Conservation (phyloP, 139 green algal species). For the Micromonas commoda region DNA sequence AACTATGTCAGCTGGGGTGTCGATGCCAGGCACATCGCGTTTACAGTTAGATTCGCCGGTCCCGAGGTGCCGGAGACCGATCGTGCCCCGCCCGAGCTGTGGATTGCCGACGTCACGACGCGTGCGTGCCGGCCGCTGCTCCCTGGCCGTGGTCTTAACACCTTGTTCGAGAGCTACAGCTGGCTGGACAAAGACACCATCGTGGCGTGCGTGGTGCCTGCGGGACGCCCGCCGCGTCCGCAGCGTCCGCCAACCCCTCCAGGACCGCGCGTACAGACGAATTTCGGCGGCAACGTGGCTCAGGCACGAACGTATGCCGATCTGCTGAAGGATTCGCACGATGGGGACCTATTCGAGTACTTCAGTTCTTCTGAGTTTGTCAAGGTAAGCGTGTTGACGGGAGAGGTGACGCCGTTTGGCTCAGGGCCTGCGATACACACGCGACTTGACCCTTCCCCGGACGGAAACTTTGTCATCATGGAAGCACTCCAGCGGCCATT, state of each 20-base stretch:
- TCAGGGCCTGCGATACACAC: conserved; percentile 63
- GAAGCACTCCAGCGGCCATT: conserved; percentile 81
- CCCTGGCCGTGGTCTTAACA: conserved; percentile 41
- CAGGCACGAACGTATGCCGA: conserved; percentile 89
- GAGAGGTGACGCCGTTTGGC: conserved; percentile 34
- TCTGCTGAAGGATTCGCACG: conserved; percentile 77
- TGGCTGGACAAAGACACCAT: conserved; percentile 71
- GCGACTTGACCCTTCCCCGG: conserved; percentile 66
- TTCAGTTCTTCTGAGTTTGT: conserved; percentile 65
- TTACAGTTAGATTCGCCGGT: conserved; percentile 1
- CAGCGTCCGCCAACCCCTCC: conserved; percentile 21
- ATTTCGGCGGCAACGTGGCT: conserved; percentile 23
- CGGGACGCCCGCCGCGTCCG: conserved; percentile 21
- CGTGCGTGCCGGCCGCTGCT: not conserved
- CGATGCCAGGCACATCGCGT: conserved; percentile 42
- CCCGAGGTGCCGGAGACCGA: not conserved
- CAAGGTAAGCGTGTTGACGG: conserved; percentile 47
- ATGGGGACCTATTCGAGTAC: conserved; percentile 85
- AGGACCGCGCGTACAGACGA: conserved; percentile 11
- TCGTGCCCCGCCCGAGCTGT: conserved; percentile 23
- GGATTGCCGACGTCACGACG: conserved; percentile 36
- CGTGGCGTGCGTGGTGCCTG: conserved; percentile 55
- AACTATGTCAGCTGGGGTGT: conserved; percentile 75
- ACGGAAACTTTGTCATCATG: conserved; percentile 76
- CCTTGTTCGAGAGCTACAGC: conserved; percentile 50